Percentiles rank a stretch among this genome's conserved stretches.
These are phyloP conservation scores for Spizellomyces punctatus DNA, from an alignment of 192 early-diverging fungal genomes.

Conservation along the genomic window DNA sequence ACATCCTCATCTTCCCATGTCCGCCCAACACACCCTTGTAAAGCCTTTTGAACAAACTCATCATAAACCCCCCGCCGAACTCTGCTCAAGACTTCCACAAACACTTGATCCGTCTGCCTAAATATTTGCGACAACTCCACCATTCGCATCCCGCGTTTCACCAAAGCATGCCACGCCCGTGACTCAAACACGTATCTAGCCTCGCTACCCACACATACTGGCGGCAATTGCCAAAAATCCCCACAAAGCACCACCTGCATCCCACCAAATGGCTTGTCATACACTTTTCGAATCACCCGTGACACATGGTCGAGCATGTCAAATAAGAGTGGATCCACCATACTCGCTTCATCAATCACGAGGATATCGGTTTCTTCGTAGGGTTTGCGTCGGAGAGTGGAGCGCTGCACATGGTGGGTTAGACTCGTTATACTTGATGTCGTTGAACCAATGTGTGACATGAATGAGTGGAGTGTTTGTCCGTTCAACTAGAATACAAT, in stretches of 20 bases:
- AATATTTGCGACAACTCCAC: slow-evolving; percentile 40
- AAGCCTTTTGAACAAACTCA: slow-evolving; percentile 14
- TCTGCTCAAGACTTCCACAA: slow-evolving; percentile 42
- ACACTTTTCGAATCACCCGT: background rate
- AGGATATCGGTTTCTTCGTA: slow-evolving; percentile 36
- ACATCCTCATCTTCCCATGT: slow-evolving; percentile 6
- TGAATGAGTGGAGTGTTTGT: slow-evolving; percentile 42
- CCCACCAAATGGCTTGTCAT: slow-evolving; percentile 43
- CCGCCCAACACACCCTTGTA: slow-evolving; percentile 10
- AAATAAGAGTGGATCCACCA: slow-evolving; percentile 40
- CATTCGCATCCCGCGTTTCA: slow-evolving; percentile 19
- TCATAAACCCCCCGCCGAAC: slow-evolving; percentile 44
- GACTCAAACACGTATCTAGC: slow-evolving; percentile 29
- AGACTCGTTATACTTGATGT: background rate
- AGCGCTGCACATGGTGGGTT: background rate
- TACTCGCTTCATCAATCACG: slow-evolving; percentile 52
- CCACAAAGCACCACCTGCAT: slow-evolving; percentile 51
- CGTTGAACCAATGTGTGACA: background rate
- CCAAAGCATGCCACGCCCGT: slow-evolving; percentile 32
- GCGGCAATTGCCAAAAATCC: slow-evolving; percentile 57
- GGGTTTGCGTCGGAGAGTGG: background rate
- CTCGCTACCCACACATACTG: slow-evolving; percentile 19
- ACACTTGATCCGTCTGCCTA: slow-evolving; percentile 43
- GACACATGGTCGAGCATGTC: slow-evolving; percentile 3
- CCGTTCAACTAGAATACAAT: slow-evolving; percentile 40